Conservation (phyloP, 192 early-diverging fungal genomes). For the Rhizoclosmatium sp. region DNA sequence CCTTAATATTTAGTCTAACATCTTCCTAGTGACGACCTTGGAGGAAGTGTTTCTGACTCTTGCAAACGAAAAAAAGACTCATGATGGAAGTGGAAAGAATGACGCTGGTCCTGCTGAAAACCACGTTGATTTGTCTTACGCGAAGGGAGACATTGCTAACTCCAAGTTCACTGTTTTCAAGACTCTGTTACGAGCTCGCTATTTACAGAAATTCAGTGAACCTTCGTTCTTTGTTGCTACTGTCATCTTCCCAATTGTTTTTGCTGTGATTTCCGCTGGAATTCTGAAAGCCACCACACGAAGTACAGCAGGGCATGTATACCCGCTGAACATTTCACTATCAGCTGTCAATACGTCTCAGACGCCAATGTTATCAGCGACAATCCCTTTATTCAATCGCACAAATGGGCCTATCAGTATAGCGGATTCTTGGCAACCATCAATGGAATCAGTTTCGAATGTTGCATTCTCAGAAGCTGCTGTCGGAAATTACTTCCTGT, state of each 20-base stretch:
- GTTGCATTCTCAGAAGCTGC: too few relatives aligned
- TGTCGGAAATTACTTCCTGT: too few relatives aligned
- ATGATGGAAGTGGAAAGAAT: not conserved
- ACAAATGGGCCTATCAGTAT: too few relatives aligned
- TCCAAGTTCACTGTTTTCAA: not conserved
- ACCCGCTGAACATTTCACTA: too few relatives aligned
- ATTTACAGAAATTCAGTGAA: not conserved
- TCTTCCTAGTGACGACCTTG: slow-evolving; percentile 8
- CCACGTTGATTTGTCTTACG: not conserved
- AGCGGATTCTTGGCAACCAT: too few relatives aligned
- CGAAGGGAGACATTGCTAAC: not conserved
- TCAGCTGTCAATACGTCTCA: too few relatives aligned
- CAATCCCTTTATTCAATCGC: too few relatives aligned
- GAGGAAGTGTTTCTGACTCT: slow-evolving; percentile 34
- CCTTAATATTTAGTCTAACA: not conserved
- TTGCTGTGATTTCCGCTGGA: not conserved
- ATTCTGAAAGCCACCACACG: too few relatives aligned
- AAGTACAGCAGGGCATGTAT: too few relatives aligned
- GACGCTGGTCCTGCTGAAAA: not conserved
- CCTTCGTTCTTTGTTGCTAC: not conserved
- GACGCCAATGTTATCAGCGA: too few relatives aligned
- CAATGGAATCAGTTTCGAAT: too few relatives aligned
- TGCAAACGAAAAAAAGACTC: not conserved
- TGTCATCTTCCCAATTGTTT: not conserved
- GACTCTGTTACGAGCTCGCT: not conserved